Conservation (phyloP, 306 rosid species). For the Fragaria ananassa region DNA sequence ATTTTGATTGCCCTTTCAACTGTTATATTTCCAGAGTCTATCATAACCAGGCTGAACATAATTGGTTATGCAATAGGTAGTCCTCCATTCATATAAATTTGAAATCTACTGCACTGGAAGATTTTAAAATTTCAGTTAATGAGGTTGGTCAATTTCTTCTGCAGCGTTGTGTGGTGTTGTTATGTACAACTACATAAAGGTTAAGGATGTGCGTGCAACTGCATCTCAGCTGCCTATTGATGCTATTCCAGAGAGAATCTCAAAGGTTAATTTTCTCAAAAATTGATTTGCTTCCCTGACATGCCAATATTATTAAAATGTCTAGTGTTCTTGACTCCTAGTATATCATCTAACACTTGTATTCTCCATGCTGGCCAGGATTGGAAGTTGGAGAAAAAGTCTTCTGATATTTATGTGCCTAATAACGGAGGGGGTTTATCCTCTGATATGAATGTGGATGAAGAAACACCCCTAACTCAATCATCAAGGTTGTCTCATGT, state of each 20-base stretch:
- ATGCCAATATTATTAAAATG: not conserved
- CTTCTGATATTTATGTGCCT: conserved; percentile 58
- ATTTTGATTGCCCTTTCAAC: conserved; percentile 93
- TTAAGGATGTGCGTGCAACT: conserved; percentile 83
- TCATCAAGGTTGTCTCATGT: conserved; percentile 72
- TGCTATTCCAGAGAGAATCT: conserved; percentile 55
- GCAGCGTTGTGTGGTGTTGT: conserved; percentile 90
- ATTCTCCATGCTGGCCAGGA: conserved; percentile 49
- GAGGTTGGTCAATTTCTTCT: not conserved
- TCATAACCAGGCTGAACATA: conserved; percentile 80
- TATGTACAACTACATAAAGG: conserved; percentile 90
- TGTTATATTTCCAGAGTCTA: conserved; percentile 86
- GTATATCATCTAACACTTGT: not conserved
- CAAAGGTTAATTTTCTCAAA: conserved; percentile 47
- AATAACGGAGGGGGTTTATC: conserved; percentile 46
- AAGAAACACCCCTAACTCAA: conserved; percentile 71
- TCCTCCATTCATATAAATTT: conserved; percentile 8
- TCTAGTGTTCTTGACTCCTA: not conserved
- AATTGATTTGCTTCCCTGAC: conserved; percentile 8
- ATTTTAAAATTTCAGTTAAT: conserved; percentile 10
- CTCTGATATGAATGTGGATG: conserved; percentile 45
- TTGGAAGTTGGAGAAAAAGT: conserved; percentile 88
- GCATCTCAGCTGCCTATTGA: conserved; percentile 65
- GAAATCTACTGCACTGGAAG: not conserved
- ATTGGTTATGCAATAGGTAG: conserved; percentile 91